Conservation (phyloP, 2,329 filamentous ascomycete genomes). For the Cercospora janseana region DNA sequence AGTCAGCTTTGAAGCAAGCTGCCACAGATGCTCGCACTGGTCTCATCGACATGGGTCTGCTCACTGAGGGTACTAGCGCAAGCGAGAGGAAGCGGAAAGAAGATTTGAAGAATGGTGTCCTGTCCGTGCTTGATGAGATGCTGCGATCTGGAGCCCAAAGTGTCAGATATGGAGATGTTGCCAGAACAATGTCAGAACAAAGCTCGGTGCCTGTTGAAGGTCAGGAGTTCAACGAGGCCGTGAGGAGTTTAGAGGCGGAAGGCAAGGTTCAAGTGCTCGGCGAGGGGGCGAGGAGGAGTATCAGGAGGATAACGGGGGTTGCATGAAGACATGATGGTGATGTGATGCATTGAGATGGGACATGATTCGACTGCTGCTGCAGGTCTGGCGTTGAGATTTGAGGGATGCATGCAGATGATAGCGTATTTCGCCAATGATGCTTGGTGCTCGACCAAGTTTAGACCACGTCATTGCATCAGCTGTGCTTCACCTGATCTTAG, state of each 20-base stretch:
- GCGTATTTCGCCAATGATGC: slow-evolving; percentile 2
- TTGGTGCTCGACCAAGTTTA: not conserved
- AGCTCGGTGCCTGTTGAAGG: slow-evolving; percentile 69
- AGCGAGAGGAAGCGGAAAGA: slow-evolving; percentile 79
- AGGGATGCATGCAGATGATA: slow-evolving; percentile 13
- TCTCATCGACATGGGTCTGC: slow-evolving; percentile 91
- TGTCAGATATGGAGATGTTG: slow-evolving; percentile 76
- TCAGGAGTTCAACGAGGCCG: slow-evolving; percentile 76
- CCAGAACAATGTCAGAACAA: slow-evolving; percentile 68
- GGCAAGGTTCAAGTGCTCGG: slow-evolving; percentile 76
- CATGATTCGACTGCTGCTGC: too few species aligned
- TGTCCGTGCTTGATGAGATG: slow-evolving; percentile 77
- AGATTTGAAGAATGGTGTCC: slow-evolving; percentile 77
- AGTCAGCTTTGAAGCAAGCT: slow-evolving; percentile 89
- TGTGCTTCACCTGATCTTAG: slow-evolving; percentile 4
- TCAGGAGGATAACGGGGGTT: slow-evolving; percentile 69
- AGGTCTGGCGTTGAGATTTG: not conserved
- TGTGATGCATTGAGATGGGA: not conserved
- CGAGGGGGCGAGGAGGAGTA: slow-evolving; percentile 77
- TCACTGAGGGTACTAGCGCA: slow-evolving; percentile 90
- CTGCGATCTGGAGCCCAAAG: slow-evolving; percentile 60
- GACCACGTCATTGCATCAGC: not conserved
- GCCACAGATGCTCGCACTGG: slow-evolving; percentile 91
- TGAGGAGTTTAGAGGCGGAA: slow-evolving; percentile 79
- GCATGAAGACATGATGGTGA: slow-evolving; percentile 29